Conservation (phyloP, 176 grass and related monocot species). For the Paspalum vaginatum region DNA sequence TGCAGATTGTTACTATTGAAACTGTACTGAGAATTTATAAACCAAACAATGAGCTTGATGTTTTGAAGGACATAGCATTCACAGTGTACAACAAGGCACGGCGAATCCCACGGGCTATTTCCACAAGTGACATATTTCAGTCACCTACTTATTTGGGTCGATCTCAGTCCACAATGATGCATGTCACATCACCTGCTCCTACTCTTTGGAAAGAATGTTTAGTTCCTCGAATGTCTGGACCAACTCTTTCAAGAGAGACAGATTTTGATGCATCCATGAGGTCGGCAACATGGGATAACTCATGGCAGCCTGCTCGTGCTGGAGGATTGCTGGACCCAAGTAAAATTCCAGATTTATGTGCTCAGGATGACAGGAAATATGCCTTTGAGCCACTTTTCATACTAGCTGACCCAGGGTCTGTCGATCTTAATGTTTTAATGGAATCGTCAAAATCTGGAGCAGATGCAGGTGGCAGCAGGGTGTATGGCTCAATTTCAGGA, state of each 20-base stretch:
- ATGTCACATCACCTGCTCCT: constrained; percentile 69
- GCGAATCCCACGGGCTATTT: constrained; percentile 62
- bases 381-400: constrained; percentile 97
- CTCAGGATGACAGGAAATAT: constrained; percentile 82
- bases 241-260: constrained; percentile 74
- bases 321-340: constrained; percentile 64
- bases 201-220: constrained; percentile 93
- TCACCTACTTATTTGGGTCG: constrained; percentile 66
- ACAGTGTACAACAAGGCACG: constrained; percentile 95
- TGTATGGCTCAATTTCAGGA: constrained; percentile 54
- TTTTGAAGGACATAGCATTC: constrained; percentile 98
- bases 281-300: constrained; percentile 80
- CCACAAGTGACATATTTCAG: constrained; percentile 75
- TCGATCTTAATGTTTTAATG: constrained; percentile 55
- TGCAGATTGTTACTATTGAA: constrained; percentile 92
- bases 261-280: constrained; percentile 89
- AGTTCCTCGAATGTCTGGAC: constrained; percentile 76
- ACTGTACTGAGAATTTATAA: constrained; percentile 76
- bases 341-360: constrained; percentile 67
- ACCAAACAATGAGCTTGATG: constrained; percentile 76
- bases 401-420: constrained; percentile 78
- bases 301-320: constrained; percentile 73
- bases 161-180: constrained; percentile 84
- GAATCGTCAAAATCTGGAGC: constrained; percentile 71
- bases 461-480: constrained; percentile 57